Base-by-base conservation (phyloP, 257 asterid genomes). In the Nicotiana knightiana region DNA sequence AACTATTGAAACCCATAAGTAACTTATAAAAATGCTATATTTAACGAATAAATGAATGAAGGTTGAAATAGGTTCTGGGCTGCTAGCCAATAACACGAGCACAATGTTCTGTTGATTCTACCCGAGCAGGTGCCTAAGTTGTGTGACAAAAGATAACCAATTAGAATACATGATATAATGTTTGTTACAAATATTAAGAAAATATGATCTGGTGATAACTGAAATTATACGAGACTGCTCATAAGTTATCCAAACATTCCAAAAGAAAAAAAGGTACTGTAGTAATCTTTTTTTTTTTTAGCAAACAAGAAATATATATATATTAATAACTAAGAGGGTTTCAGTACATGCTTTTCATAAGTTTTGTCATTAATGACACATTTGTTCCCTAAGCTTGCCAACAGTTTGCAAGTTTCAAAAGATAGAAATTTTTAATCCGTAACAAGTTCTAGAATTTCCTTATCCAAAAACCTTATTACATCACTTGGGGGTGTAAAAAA, bases 21-120 rank as follows among this genome's bases (percentile, higher is more conserved):
- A 21, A 21, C 24, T 21, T 21, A 21, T 35, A 32, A 63, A 54
- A 26, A 35, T 21, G 13, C 17, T 6, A 33, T 59, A 46, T 39
- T 12, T 77, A 37, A 57, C 18, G 43, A 67, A 48, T 75, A 28
- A 75, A 28, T 75, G 28, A 16, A 75, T 26, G 28, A 75, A 75
- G 46, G 46, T 28, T 26, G 80, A 75, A 75, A 75, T 15, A 75
- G 63, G 46, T 73, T 30, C 8, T 46, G 84, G 17, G 63, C 35
- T 83, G 62, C 85, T 59, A 76, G 90, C 97, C 97, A 85, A 96
- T 92, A 85, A 96, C 85, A 62, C 89, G 92, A 84, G 99, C 99
- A 80, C 97, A 93, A 37, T 92, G 98, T 84, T 92, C 96, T 15
- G 96, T 93, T 4, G 98, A 90, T 85, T 96, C 95, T 79, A 93